Base-by-base conservation (phyloP, 2,329 filamentous ascomycete species). In the Endocalyx cinctus region DNA sequence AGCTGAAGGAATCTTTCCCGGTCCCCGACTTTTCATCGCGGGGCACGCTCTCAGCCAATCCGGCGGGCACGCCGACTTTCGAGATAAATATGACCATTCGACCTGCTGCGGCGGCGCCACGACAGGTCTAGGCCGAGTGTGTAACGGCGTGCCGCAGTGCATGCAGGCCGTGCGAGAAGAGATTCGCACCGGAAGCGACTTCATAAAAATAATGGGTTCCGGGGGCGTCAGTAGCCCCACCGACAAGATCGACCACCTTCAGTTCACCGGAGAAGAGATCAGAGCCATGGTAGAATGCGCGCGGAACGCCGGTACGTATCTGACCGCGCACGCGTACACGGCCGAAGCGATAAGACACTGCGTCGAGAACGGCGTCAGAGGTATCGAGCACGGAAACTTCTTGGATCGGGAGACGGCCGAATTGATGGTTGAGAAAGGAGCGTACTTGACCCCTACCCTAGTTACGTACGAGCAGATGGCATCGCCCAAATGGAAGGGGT, bases 181-280 rank as follows among this genome's bases (percentile, higher is more conserved):
- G 48, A 50, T 81, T 0, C 61, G 75, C 3, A 61, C 56, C 7
- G 76, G 76, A 2, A 70, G 72, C 1, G 72, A 79, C 46, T 79
- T 79, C 43, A 67, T 81, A 52, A 80, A 80, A 52, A 74, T 81
- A 41, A 79, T 79, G 73, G 62, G 62, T 1, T 66, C 66, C 5
- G 75, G 77, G 2, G 76, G 77, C 7, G 74, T 80, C 2, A 64
- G 69, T 0, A 71, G 64, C 10, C 72, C 72, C 0, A 76, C 72
- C 0, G 76, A 79, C 46, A 57, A 56, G 25, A 56, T 79, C 10
- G 64, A 69, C 6, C 64, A 69, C 44, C 53, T 70, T 11, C 76
- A 80, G 48, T 80, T 79, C 52, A 72, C 72, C 0, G 56, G 64
- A 0, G 69, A 66, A 22, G 77, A 80, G 57, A 69, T 80, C 34